These are phyloP conservation scores for Phialophora macrospora DNA, from an alignment of 2,329 filamentous ascomycete genomes.

Conservation along the genomic window DNA sequence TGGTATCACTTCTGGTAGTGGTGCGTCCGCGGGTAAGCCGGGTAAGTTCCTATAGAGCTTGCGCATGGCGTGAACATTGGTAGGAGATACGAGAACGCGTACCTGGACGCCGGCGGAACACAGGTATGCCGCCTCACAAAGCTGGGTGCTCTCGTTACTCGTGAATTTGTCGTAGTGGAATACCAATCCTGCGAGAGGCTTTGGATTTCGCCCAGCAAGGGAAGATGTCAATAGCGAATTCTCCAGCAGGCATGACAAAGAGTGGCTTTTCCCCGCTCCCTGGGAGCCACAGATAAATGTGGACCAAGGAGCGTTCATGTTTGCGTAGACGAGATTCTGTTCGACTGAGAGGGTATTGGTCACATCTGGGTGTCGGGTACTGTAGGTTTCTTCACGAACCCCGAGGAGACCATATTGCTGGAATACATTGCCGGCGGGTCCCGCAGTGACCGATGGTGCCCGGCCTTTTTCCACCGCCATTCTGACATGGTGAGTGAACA, in stretches of 20 bases:
- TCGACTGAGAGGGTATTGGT: conserved; percentile 9
- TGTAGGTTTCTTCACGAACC: conserved; percentile 33
- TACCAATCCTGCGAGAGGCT: conserved; percentile 64
- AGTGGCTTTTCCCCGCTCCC: conserved; percentile 67
- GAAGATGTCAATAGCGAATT: conserved; percentile 49
- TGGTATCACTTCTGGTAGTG: conserved; percentile 51
- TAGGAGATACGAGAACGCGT: conserved; percentile 58
- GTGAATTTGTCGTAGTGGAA: conserved; percentile 68
- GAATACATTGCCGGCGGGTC: conserved; percentile 17
- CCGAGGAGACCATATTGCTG: conserved; percentile 42
- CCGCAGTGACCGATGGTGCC: neutral
- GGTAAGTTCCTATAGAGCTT: conserved; percentile 50
- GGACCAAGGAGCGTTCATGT: conserved; percentile 62
- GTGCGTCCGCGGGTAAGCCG: conserved; percentile 38
- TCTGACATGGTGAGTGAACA: conserved; percentile 28
- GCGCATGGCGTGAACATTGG: conserved; percentile 52
- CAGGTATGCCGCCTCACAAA: conserved; percentile 63
- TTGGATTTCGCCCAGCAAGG: conserved; percentile 59
- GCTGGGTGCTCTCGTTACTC: conserved; percentile 44
- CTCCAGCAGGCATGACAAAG: conserved; percentile 62
- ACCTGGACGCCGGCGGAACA: conserved; percentile 56
- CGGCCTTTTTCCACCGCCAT: neutral
- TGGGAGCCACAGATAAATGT: conserved; percentile 68
- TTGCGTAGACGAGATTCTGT: conserved; percentile 46
- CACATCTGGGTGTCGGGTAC: conserved; percentile 10